phyloP scores from a whole-genome alignment of 169 alveolate species.

The Cryptosporidium parvum region DNA sequence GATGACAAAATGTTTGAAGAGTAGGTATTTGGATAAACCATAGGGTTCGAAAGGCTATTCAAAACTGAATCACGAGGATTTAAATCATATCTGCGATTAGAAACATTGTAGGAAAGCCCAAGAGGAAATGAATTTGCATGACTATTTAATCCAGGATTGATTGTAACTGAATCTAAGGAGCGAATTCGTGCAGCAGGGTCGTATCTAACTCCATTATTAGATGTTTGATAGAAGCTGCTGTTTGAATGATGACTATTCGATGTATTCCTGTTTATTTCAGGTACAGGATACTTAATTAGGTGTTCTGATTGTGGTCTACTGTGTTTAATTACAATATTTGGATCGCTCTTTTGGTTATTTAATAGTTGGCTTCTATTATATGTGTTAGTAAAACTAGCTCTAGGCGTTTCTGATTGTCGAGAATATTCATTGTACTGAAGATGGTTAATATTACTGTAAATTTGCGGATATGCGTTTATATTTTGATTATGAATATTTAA shows the following conservation, averaged over 20 bases:
- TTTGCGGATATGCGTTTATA: background rate
- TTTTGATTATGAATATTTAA: background rate
- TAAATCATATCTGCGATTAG: background rate
- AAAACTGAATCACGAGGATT: background rate
- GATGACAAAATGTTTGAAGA: conserved; percentile 14
- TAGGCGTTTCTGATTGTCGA: background rate
- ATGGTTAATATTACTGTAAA: background rate
- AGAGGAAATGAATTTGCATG: background rate
- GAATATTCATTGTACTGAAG: background rate
- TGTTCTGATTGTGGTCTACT: conserved; percentile 66
- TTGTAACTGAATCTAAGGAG: conserved; percentile 27
- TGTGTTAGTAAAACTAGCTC: background rate
- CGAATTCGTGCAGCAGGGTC: background rate
- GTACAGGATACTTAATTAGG: background rate
- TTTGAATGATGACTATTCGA: background rate
- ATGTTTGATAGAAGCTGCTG: background rate
- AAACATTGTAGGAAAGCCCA: background rate
- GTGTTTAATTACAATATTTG: conserved; percentile 1
- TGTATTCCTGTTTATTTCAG: background rate
- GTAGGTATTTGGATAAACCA: conserved; percentile 43
- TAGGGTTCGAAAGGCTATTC: background rate
- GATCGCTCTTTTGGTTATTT: background rate
- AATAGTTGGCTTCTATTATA: background rate
- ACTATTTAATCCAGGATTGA: background rate
- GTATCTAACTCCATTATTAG: background rate